Evolutionary conservation across 352 stramenopile species (phyloP).

Genomic region (Pilasporangium apinafurcum): DNA sequence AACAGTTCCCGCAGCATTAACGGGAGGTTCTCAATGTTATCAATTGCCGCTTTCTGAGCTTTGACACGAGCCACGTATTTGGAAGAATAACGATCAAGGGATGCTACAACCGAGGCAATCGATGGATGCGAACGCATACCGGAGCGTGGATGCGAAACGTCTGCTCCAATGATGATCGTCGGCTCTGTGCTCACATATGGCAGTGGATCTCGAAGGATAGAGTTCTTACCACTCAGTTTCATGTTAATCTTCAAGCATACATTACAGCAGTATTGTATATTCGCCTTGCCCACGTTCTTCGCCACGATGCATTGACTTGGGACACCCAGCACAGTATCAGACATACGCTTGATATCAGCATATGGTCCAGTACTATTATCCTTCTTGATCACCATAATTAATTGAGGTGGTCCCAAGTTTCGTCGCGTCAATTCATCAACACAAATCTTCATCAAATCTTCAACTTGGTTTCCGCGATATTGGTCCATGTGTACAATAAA

Average conservation of each 20-base stretch:
- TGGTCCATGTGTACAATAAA: slow-evolving; percentile 29
- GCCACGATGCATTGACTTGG: slow-evolving; percentile 66
- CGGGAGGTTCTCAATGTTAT: slow-evolving; percentile 51
- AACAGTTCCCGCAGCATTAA: slow-evolving; percentile 70
- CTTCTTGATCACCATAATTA: slow-evolving; percentile 59
- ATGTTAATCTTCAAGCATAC: slow-evolving; percentile 73
- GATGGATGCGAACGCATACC: slow-evolving; percentile 49
- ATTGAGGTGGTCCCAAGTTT: slow-evolving; percentile 24
- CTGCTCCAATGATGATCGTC: slow-evolving; percentile 79
- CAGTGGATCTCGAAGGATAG: slow-evolving; percentile 33
- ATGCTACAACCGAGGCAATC: slow-evolving; percentile 78
- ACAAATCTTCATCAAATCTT: slow-evolving; percentile 60
- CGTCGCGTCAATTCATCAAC: slow-evolving; percentile 32
- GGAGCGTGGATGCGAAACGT: slow-evolving; percentile 64
- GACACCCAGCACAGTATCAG: slow-evolving; percentile 59
- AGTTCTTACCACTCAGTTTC: slow-evolving; percentile 72
- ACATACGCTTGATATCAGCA: slow-evolving; percentile 67
- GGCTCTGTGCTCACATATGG: slow-evolving; percentile 27
- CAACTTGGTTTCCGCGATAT: slow-evolving; percentile 25
- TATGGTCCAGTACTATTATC: slow-evolving; percentile 40
- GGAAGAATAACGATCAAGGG: slow-evolving; percentile 54
- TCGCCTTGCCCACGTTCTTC: slow-evolving; percentile 28
- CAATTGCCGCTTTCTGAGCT: slow-evolving; percentile 36
- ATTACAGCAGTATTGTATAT: slow-evolving; percentile 58
- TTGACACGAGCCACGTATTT: slow-evolving; percentile 59